Evolutionary conservation across 2,329 filamentous ascomycete genomes (phyloP).

Genomic region (Botrytis cinerea): DNA sequence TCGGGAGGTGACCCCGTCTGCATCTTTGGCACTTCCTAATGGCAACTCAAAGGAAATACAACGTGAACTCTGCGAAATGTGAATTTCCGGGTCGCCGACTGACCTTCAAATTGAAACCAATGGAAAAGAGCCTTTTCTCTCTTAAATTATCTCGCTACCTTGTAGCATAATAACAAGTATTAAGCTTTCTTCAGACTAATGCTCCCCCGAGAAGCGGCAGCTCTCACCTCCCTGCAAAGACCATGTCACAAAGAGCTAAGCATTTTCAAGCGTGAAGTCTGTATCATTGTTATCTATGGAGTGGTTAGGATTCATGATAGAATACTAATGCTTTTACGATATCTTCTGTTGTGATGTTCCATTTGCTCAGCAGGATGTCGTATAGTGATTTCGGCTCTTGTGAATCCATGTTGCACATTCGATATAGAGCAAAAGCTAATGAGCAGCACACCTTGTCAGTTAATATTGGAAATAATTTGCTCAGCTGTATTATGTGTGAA

Average conservation of each 20-base stretch:
- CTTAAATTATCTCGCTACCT: not conserved
- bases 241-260: no score
- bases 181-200: slow-evolving; percentile 5
- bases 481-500: slow-evolving; percentile 2
- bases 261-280: slow-evolving; percentile 2
- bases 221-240: not conserved
- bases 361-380: not conserved
- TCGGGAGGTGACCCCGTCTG: not conserved
- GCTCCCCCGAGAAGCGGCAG: slow-evolving; percentile 5
- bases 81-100: not conserved
- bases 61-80: not conserved
- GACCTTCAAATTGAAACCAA: not conserved
- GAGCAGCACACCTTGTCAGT: not conserved
- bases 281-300: not conserved
- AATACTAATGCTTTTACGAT: not conserved
- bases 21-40: slow-evolving; percentile 12
- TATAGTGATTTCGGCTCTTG: not conserved
- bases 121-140: not conserved
- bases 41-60: not conserved
- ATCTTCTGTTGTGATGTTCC: not conserved
- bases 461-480: not conserved
- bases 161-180: not conserved
- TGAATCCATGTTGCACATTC: slow-evolving; percentile 13
- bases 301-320: not conserved
- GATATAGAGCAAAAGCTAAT: not conserved